phyloP scores from a whole-genome alignment of 768 basidiomycete species.

The Bullera alba region DNA sequence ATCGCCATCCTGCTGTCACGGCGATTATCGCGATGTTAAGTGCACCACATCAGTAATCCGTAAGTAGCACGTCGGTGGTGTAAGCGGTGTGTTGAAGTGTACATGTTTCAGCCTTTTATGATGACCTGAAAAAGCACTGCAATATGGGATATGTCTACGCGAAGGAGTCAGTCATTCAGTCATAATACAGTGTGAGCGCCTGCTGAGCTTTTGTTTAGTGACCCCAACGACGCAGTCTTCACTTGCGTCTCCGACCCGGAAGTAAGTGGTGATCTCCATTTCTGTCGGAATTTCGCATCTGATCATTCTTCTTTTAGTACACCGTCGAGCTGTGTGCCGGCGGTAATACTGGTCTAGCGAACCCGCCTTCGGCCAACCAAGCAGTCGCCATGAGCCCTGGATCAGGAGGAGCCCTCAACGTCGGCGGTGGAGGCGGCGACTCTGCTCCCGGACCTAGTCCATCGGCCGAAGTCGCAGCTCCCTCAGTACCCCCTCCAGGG shows the following conservation, averaged over 20 bases:
- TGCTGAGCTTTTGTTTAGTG: too few species aligned
- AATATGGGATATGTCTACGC: conserved; percentile 14
- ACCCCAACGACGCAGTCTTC: background rate
- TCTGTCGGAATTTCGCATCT: too few species aligned
- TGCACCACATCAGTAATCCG: background rate
- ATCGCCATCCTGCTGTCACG: conserved; percentile 4
- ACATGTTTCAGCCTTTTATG: conserved; percentile 14
- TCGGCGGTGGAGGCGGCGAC: background rate
- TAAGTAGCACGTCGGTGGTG: background rate
- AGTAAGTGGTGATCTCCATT: too few species aligned
- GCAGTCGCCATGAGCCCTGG: background rate
- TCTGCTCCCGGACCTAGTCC: too few species aligned
- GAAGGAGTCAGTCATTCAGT: conserved; percentile 14
- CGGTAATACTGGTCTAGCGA: background rate
- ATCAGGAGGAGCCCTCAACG: background rate
- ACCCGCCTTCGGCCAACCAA: background rate
- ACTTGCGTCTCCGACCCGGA: too few species aligned
- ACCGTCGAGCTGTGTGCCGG: background rate
- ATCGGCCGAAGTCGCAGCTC: too few species aligned
- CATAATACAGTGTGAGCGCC: background rate
- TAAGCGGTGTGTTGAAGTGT: background rate
- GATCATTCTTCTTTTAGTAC: background rate
- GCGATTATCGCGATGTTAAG: background rate
- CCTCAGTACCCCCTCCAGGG: too few species aligned
- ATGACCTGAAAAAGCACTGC: conserved; percentile 9